Evolutionary conservation across 2,329 filamentous ascomycete genomes (phyloP).

Genomic region (Diaporthe amygdali): DNA sequence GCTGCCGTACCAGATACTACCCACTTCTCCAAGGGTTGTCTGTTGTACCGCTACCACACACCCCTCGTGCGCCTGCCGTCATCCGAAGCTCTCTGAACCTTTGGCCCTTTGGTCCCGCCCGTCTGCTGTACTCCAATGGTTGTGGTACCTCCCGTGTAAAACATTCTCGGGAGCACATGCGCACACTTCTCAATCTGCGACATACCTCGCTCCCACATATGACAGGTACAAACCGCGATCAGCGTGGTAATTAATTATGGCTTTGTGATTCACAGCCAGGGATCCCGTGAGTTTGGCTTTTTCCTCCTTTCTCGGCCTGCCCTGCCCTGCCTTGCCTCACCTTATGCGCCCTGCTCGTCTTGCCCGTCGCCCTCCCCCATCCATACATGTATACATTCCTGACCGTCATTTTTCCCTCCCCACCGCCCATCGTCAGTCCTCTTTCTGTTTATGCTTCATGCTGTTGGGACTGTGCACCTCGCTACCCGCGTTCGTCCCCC

Average conservation of each 20-base stretch:
- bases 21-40: background rate
- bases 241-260: slow-evolving; percentile 18
- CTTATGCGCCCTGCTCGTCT: background rate
- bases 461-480: background rate
- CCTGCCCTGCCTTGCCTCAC: background rate
- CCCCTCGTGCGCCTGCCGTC: background rate
- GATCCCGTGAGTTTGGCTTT: slow-evolving; percentile 20
- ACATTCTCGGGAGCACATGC: slow-evolving; percentile 21
- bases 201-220: slow-evolving; percentile 22
- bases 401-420: background rate
- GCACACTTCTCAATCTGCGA: slow-evolving; percentile 24
- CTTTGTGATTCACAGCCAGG: slow-evolving; percentile 23
- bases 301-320: slow-evolving; percentile 1
- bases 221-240: slow-evolving; percentile 23
- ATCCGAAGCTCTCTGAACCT: background rate
- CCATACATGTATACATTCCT: background rate
- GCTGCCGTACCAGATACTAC: background rate
- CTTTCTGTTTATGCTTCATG: slow-evolving; percentile 3
- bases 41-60: background rate
- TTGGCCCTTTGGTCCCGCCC: slow-evolving; percentile 3
- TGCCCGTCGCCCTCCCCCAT: background rate
- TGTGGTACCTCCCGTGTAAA: slow-evolving; percentile 16
- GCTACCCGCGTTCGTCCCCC: background rate
- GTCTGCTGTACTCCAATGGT: slow-evolving; percentile 13
- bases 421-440: slow-evolving; percentile 3